Evolutionary conservation across 768 basidiomycete genomes (phyloP), one percentile per base, ranked within the genome.

Genomic region (Fistulinella prunicolor): DNA sequence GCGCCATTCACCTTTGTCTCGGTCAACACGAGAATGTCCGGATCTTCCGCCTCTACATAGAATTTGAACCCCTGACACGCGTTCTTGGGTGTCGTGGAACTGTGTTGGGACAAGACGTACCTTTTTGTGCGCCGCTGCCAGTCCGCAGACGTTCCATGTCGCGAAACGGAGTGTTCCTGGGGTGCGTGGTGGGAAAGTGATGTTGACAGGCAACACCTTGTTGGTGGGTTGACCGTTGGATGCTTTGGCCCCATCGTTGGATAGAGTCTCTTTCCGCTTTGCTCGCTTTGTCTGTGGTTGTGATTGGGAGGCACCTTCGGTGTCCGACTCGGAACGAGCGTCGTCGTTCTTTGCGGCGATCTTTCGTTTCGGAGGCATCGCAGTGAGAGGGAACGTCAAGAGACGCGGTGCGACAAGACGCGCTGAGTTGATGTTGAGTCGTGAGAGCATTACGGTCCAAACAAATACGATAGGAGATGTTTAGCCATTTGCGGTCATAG

Each of bases 1-100:
- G n/a, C n/a, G n/a, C n/a, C n/a, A n/a, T n/a, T n/a, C n/a, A n/a
- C 89, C 75, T 93, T 94, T 9, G 90, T 93, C 70, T 94, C 92
- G 0, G 88, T 90, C 36, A 94, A 70, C 14, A 94, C 77, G 20
- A 94, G 72, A 22, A 94, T 73, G 60, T 94, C 92, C 0, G 92
- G 81, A 60, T 93, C 83, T 57, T 94, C 92, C 2, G 89, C 89
- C 55, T 89, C 83, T 26, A 93, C 73, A 60, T 94, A 94, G 58
- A 72, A 62, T 57, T 82, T 84, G 70, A 94, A 91, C 0, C 91
- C 91, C 84, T 88, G 53, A 9, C n/a, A 52, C 10, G 36, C 38
- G 47, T 44, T 30, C 4, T 3, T 30, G 7, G 16, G 26, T 21
- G 17, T 6, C 19, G 14, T 7, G 9, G 2, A 28, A 17, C 37